phyloP scores from a whole-genome alignment of 2,329 filamentous ascomycete species.

The Cytospora paraplurivora region DNA sequence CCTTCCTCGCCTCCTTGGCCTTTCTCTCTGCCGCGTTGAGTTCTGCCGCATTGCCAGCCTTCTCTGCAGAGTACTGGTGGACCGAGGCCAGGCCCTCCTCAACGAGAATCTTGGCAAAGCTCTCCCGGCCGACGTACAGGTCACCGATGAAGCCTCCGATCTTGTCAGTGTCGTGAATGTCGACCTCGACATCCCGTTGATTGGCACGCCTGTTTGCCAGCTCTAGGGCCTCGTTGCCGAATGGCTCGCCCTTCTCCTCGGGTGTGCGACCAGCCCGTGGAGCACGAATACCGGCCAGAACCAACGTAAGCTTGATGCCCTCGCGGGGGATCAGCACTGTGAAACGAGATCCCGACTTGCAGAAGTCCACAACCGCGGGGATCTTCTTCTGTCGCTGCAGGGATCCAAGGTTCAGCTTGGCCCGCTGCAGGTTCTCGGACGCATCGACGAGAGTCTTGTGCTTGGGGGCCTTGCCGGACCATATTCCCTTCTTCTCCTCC shows the following conservation, averaged over 20 bases:
- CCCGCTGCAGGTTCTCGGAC: conserved; percentile 90
- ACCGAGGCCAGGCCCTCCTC: conserved; percentile 94
- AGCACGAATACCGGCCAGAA: conserved; percentile 88
- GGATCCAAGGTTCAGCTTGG: conserved; percentile 87
- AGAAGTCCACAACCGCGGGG: conserved; percentile 92
- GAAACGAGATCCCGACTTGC: conserved; percentile 95
- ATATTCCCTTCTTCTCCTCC: conserved; percentile 89
- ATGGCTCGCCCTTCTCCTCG: conserved; percentile 84
- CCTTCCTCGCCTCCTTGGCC: conserved; percentile 86
- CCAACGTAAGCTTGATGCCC: conserved; percentile 91
- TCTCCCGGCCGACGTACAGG: conserved; percentile 91
- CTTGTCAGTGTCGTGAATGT: conserved; percentile 94
- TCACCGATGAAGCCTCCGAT: conserved; percentile 96
- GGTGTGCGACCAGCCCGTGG: conserved; percentile 77
- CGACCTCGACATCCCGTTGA: conserved; percentile 94
- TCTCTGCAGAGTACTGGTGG: conserved; percentile 93
- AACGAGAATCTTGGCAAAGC: conserved; percentile 88
- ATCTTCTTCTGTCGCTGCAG: conserved; percentile 90
- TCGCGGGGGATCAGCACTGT: conserved; percentile 90
- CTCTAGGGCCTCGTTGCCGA: conserved; percentile 91
- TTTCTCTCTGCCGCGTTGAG: conserved; percentile 83
- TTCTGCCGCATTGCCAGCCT: conserved; percentile 85
- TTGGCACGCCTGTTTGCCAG: conserved; percentile 85
- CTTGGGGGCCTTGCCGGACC: conserved; percentile 86
- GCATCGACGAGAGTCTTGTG: conserved; percentile 83